Evolutionary conservation across 1,139 yeast genomes (phyloP), one percentile per base, ranked within the genome.

Genomic region (Kurtzmaniella quercitrusa): DNA sequence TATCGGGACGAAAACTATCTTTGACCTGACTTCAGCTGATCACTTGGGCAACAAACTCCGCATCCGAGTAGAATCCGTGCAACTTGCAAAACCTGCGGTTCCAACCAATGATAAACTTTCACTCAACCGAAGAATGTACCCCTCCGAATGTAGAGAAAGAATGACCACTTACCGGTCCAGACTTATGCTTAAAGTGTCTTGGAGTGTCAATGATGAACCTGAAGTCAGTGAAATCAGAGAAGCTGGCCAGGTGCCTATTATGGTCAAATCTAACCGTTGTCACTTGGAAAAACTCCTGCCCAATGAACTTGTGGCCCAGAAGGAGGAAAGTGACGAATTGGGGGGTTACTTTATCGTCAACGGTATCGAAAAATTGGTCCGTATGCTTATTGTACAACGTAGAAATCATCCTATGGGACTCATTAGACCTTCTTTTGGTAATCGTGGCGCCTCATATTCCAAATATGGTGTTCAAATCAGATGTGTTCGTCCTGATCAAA

Each of bases 371-470:
- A 94, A 93, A 67, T 75, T 93, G 57, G 82, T 93, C 57, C 88
- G 98, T 70, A 89, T 93, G 98, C 80, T 94, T 65, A 90, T 93
- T 72, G 97, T 93, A 17, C 98, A 93, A 69, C 85, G 98, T 66
- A 79, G 98, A 66, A 93, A 94, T 65, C 98, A 90, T 62, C 95
- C 98, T 17, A 89, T 93, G 96, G 98, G 98, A 9, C 82, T 93
- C 55, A 84, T 90, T 48, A 89, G 99, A 70, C 95, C 96, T 29
- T 86, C 96, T 15, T 93, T 93, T 60, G 85, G 85, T 43, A 90
- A 90, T 68, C 85, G 98, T 75, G 99, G 98, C 55, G 85, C 93
- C 12, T 68, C 90, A 7, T 93, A 94, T 68, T 75, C 96, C 41
- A 82, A 84, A 51, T 94, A 68, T 55, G 99, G 98, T 81, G 81